Evolutionary conservation across 495 filamentous ascomycete genomes (phyloP).

Genomic region (Choiromyces venosus): DNA sequence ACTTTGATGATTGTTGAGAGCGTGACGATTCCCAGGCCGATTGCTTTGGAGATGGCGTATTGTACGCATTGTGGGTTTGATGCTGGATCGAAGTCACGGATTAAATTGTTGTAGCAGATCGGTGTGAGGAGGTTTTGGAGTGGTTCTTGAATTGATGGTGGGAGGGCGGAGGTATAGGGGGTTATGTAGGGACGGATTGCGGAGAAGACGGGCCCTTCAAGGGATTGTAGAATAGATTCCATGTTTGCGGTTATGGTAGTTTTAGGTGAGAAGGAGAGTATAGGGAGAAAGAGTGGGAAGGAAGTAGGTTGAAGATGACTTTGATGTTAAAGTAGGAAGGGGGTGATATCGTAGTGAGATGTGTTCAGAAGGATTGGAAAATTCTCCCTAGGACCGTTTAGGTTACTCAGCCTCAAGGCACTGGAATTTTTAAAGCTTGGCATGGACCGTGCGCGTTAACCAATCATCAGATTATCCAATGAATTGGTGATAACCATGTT

Average conservation of each 20-base stretch:
- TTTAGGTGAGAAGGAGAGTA: background rate
- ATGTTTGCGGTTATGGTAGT: conserved; percentile 13
- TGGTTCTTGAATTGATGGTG: conserved; percentile 66
- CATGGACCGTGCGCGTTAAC: background rate
- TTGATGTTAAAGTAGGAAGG: conserved; percentile 14
- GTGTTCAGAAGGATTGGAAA: conserved; percentile 4
- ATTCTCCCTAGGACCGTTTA: background rate
- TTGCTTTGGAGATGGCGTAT: conserved; percentile 80
- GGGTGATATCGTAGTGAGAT: background rate
- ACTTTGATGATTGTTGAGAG: conserved; percentile 88
- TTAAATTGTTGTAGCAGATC: conserved; percentile 72
- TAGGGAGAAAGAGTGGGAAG: background rate
- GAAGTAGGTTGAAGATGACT: background rate
- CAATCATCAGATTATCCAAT: background rate
- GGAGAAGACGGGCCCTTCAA: conserved; percentile 54
- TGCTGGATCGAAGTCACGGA: conserved; percentile 71
- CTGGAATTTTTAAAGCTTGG: background rate
- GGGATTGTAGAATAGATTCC: conserved; percentile 38
- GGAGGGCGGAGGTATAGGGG: conserved; percentile 74
- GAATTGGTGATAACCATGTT: background rate
- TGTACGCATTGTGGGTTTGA: conserved; percentile 68
- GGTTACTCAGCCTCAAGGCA: conserved; percentile 1
- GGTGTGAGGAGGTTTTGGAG: conserved; percentile 74
- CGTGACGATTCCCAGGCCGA: conserved; percentile 86
- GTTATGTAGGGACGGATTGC: conserved; percentile 62